A percentile compares a stretch with the other conserved stretches of the same genome.
phyloP scores from a whole-genome alignment of 495 filamentous ascomycete species.

The Penicillium robsamsonii region DNA sequence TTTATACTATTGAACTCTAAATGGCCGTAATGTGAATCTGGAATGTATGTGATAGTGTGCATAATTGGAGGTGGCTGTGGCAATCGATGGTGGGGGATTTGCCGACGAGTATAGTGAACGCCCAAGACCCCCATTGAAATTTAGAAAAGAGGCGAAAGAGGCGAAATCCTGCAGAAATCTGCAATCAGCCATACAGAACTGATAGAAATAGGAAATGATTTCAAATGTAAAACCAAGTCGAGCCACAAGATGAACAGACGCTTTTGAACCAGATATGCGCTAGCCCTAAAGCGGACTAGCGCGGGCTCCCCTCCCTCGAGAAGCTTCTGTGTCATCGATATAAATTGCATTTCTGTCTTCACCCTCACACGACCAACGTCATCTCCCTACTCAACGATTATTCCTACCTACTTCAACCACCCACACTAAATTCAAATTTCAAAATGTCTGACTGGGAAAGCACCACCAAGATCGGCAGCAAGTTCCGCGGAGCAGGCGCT shows the following conservation, averaged over 20 bases:
- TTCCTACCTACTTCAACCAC: slow-evolving; percentile 11
- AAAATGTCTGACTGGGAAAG: slow-evolving; percentile 74
- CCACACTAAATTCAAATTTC: slow-evolving; percentile 12
- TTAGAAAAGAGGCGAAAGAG: neutral
- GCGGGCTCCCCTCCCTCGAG: slow-evolving; percentile 36
- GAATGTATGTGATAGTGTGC: neutral
- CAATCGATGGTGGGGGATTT: slow-evolving; percentile 5
- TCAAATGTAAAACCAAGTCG: neutral
- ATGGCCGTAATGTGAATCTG: too few relatives aligned
- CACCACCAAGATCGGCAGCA: slow-evolving; percentile 91
- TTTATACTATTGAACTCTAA: neutral
- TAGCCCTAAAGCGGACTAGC: slow-evolving; percentile 30
- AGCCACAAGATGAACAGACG: neutral
- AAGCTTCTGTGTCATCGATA: slow-evolving; percentile 48
- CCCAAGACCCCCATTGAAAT: neutral
- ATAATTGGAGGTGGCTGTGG: slow-evolving; percentile 1
- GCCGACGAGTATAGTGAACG: neutral
- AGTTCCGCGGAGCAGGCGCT: slow-evolving; percentile 56
- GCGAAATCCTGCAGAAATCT: neutral
- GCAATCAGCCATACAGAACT: neutral
- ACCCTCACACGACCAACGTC: slow-evolving; percentile 33
- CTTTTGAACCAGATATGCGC: neutral
- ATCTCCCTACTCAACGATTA: slow-evolving; percentile 5
- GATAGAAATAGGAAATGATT: neutral
- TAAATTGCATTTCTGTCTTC: slow-evolving; percentile 38